Conservation (phyloP, 805 yeast species). For the Danielia reshetovae region DNA sequence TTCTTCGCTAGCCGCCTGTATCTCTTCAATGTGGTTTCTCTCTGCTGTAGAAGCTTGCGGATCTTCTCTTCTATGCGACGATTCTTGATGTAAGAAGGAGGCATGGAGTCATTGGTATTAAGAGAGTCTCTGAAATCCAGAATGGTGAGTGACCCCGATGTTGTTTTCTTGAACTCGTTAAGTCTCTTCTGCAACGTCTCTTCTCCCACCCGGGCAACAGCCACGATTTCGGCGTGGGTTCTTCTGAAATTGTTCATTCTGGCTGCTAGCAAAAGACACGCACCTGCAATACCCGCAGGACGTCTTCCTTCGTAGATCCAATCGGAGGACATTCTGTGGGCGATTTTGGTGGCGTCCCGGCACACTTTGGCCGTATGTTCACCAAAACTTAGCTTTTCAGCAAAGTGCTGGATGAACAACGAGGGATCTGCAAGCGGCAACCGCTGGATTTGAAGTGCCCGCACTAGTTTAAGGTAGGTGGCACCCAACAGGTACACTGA, state of each 20-base stretch:
- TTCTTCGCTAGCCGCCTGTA: constrained; percentile 21
- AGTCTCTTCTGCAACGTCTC: constrained; percentile 88
- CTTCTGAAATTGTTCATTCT: constrained; percentile 94
- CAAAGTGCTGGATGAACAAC: constrained; percentile 88
- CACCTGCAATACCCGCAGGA: constrained; percentile 99
- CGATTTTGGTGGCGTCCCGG: constrained; percentile 80
- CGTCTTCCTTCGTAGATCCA: constrained; percentile 97
- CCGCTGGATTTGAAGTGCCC: constrained; percentile 67
- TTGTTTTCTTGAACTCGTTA: constrained; percentile 79
- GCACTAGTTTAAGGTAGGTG: constrained; percentile 90
- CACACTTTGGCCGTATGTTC: constrained; percentile 68
- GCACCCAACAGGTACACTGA: constrained; percentile 95
- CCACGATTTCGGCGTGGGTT: constrained; percentile 89
- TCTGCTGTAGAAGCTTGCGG: constrained; percentile 23
- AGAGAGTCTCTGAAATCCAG: constrained; percentile 61
- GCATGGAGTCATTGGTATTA: constrained; percentile 50
- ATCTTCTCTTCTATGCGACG: constrained; percentile 47
- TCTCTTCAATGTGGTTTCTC: constrained; percentile 16
- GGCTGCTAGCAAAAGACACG: constrained; percentile 87
- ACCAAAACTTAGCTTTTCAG: constrained; percentile 82
- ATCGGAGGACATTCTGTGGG: constrained; percentile 87
- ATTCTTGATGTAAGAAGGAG: constrained; percentile 77
- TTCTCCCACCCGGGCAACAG: constrained; percentile 92
- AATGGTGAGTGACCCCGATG: constrained; percentile 70
- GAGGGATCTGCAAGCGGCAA: constrained; percentile 94